Conservation (phyloP, 2,329 filamentous ascomycete genomes). For the Thelonectria blattea region DNA sequence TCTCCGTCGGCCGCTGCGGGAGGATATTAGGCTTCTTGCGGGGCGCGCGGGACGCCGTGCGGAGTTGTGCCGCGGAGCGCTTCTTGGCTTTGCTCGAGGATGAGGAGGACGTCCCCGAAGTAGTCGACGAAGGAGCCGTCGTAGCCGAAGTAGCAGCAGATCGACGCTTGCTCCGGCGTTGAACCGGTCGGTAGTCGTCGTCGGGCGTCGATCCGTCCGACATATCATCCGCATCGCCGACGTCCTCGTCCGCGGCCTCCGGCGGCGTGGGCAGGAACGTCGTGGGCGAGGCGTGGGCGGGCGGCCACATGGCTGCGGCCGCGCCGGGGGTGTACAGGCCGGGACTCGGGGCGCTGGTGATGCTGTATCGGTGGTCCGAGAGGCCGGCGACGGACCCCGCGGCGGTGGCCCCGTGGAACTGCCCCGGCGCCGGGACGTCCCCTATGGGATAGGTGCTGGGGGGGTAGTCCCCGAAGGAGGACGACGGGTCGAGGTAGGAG, state of each 20-base stretch:
- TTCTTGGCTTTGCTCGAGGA: constrained; percentile 17
- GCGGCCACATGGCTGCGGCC: constrained; percentile 34
- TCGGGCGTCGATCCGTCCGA: constrained; percentile 28
- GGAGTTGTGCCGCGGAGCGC: constrained; percentile 32
- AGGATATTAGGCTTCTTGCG: constrained; percentile 31
- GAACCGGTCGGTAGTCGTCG: constrained; percentile 10
- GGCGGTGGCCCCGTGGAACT: constrained; percentile 28
- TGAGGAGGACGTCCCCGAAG: neutral
- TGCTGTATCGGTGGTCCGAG: constrained; percentile 31
- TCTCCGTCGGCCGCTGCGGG: constrained; percentile 31
- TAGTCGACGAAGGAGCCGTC: neutral
- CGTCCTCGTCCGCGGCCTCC: constrained; percentile 20
- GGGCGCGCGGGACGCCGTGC: constrained; percentile 35
- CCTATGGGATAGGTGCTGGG: constrained; percentile 25
- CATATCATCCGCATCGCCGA: constrained; percentile 19
- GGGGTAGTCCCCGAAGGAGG: constrained; percentile 34
- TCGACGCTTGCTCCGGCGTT: constrained; percentile 10
- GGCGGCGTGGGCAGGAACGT: constrained; percentile 36
- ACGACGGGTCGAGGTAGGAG: constrained; percentile 31
- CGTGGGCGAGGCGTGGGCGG: constrained; percentile 32
- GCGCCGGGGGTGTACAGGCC: constrained; percentile 23
- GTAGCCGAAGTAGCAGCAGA: constrained; percentile 17
- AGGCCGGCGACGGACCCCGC: constrained; percentile 27
- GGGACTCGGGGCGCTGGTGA: constrained; percentile 22
- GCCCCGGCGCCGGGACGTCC: constrained; percentile 26